These are phyloP conservation scores for Cladophialophora yegresii DNA, from an alignment of 2,329 filamentous ascomycete genomes.

Conservation along the genomic window DNA sequence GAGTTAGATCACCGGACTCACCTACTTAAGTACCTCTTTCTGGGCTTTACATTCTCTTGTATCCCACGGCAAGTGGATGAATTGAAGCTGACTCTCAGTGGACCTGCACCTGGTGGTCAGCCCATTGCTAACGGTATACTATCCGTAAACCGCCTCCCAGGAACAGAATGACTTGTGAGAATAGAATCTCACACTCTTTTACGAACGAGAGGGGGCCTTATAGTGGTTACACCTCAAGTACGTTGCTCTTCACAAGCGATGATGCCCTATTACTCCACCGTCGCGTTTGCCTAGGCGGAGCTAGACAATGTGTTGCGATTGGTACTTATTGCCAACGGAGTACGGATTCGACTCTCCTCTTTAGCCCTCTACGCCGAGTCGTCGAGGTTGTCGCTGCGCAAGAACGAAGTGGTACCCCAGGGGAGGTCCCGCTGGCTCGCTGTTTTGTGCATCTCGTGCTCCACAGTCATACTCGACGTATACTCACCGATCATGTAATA, in stretches of 20 bases:
- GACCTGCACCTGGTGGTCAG: neutral
- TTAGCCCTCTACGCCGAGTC: neutral
- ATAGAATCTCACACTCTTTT: neutral
- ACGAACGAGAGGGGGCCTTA: neutral
- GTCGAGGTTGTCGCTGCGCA: neutral
- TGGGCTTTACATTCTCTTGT: neutral
- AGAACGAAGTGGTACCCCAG: neutral
- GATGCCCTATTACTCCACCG: too few species aligned
- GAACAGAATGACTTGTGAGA: neutral
- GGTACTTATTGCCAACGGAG: neutral
- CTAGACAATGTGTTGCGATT: neutral
- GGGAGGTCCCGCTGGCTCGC: neutral
- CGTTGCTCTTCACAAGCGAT: neutral
- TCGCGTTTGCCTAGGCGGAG: neutral
- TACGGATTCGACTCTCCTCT: neutral
- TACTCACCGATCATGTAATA: neutral
- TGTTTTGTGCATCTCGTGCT: neutral
- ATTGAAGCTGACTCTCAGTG: neutral
- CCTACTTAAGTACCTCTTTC: neutral
- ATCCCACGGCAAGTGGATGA: neutral
- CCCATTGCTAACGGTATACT: neutral
- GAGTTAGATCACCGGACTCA: neutral
- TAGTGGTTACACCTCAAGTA: neutral
- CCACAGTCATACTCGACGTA: too few species aligned
- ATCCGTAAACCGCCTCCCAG: neutral